Evolutionary conservation across 176 grass and related monocot species (phyloP).

Genomic region (Paspalum notatum): DNA sequence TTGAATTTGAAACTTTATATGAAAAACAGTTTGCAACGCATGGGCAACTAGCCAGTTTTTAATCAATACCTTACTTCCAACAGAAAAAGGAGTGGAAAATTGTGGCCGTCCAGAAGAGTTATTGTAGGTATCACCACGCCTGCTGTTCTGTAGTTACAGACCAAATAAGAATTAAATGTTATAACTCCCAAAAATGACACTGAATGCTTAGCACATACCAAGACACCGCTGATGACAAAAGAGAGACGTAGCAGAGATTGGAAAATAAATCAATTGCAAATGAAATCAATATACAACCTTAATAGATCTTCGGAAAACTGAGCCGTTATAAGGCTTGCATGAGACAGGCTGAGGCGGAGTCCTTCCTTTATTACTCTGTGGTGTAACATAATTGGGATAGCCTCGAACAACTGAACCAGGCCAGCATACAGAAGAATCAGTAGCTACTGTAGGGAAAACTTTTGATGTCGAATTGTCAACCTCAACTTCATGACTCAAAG

Average conservation of each 20-base stretch:
- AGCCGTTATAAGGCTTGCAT: constrained; percentile 44
- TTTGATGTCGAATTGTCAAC: constrained; percentile 43
- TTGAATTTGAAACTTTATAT: background rate
- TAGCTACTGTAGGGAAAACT: constrained; percentile 22
- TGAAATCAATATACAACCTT: constrained; percentile 37
- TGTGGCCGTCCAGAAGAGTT: constrained; percentile 32
- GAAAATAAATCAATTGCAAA: constrained; percentile 35
- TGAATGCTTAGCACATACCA: constrained; percentile 5
- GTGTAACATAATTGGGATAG: constrained; percentile 54
- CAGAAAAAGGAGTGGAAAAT: constrained; percentile 45
- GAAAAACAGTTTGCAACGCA: background rate
- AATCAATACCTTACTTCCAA: constrained; percentile 59
- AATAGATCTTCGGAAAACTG: constrained; percentile 51
- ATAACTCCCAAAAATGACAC: background rate
- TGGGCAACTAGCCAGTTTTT: background rate
- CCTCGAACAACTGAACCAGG: constrained; percentile 48
- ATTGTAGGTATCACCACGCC: constrained; percentile 19
- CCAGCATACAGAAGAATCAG: constrained; percentile 48
- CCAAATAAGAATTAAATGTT: constrained; percentile 27
- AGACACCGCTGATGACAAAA: background rate
- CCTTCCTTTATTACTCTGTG: constrained; percentile 55
- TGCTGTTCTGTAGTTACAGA: constrained; percentile 37
- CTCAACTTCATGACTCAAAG: constrained; percentile 45
- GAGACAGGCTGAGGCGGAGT: constrained; percentile 27
- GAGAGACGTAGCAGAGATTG: constrained; percentile 3